Percentiles rank a stretch among this genome's conserved stretches.
Conservation (phyloP, 1,284 basidiomycete genomes). For the Leccinum fallax region DNA sequence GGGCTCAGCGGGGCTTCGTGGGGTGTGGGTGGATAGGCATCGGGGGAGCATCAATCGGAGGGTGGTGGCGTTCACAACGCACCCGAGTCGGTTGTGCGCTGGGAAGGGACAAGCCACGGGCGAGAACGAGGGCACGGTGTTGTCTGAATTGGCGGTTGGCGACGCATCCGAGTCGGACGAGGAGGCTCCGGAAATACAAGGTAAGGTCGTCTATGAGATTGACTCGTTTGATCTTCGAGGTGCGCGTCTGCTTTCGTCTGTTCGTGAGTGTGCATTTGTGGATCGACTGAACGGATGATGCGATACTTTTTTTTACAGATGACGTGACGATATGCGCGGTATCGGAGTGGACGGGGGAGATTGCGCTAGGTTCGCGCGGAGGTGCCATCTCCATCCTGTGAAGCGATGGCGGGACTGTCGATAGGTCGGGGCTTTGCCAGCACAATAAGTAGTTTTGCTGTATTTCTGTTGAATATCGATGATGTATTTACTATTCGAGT, state of each 20-base stretch:
- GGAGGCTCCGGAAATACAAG: conserved; percentile 29
- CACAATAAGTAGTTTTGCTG: neutral
- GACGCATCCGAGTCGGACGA: neutral
- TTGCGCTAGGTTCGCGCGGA: conserved; percentile 26
- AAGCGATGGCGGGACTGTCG: neutral
- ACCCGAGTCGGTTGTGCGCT: conserved; percentile 11
- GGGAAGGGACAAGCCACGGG: too few relatives aligned
- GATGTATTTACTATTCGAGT: neutral
- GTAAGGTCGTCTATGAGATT: conserved; percentile 41
- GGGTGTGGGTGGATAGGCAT: conserved; percentile 52
- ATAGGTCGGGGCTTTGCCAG: neutral
- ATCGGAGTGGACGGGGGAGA: conserved; percentile 30
- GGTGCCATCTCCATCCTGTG: conserved; percentile 23
- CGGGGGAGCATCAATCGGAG: conserved; percentile 38
- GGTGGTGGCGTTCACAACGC: conserved; percentile 31
- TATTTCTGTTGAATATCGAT: neutral
- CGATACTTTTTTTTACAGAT: conserved; percentile 10
- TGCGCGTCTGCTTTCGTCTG: conserved; percentile 22
- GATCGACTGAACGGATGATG: neutral
- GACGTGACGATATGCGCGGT: conserved; percentile 29
- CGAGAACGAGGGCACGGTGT: neutral
- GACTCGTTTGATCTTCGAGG: conserved; percentile 54
- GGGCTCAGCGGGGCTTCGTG: conserved; percentile 47
- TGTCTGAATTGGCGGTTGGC: neutral
- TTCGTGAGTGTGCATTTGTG: neutral